These are phyloP conservation scores for Aspergillus ruber DNA, from an alignment of 2,329 filamentous ascomycete species.

Conservation along the genomic window DNA sequence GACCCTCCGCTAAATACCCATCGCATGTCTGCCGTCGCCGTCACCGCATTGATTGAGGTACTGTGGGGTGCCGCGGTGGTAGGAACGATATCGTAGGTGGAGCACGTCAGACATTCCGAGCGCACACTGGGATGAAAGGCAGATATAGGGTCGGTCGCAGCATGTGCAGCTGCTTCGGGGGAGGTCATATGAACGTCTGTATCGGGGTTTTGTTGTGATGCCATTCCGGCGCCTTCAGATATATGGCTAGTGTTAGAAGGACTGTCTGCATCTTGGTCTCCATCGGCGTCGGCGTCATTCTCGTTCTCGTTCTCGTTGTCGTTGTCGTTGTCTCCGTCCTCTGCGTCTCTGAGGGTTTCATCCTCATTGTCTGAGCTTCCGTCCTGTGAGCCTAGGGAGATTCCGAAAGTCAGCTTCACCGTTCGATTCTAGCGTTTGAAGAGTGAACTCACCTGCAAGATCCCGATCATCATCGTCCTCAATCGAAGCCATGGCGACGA, in stretches of 20 bases:
- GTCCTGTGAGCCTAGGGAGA: constrained; percentile 39
- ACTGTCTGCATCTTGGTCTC: constrained; percentile 31
- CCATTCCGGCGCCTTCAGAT: constrained; percentile 29
- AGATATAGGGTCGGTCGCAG: constrained; percentile 27
- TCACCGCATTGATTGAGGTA: constrained; percentile 89
- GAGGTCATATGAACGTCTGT: constrained; percentile 45
- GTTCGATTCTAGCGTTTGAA: not conserved
- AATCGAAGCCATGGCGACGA: constrained; percentile 24
- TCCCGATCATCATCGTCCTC: constrained; percentile 39
- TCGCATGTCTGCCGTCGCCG: constrained; percentile 85
- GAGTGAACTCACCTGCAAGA: constrained; percentile 26
- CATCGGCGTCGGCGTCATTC: constrained; percentile 27
- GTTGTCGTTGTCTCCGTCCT: constrained; percentile 33
- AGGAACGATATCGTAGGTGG: constrained; percentile 87
- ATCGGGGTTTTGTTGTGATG: constrained; percentile 42
- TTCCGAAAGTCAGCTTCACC: constrained; percentile 4
- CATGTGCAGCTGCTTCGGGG: constrained; percentile 34
- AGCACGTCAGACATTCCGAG: constrained; percentile 70
- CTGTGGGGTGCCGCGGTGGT: constrained; percentile 95
- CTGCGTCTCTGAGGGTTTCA: constrained; percentile 39
- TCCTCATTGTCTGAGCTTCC: constrained; percentile 46
- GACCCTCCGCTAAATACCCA: constrained; percentile 93
- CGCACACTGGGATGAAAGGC: constrained; percentile 59
- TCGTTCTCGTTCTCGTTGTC: constrained; percentile 34
- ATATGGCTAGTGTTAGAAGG: constrained; percentile 35